A percentile compares a stretch with the other conserved stretches of the same genome.
phyloP scores from a whole-genome alignment of 2,329 filamentous ascomycete species.

The Xylariaceae sp. region DNA sequence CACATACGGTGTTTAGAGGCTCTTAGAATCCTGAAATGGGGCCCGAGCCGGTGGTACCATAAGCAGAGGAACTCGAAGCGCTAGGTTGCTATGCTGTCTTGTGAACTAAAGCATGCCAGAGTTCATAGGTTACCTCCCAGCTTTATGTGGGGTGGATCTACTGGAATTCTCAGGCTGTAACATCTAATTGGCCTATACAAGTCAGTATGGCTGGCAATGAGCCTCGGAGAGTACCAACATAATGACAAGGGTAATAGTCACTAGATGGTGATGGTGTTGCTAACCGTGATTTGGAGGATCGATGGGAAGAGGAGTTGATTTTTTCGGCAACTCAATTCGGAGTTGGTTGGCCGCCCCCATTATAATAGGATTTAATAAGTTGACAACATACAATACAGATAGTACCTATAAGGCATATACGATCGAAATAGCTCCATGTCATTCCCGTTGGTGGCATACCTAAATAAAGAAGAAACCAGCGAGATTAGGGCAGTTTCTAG shows the following conservation, averaged over 20 bases:
- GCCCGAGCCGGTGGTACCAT: neutral
- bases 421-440: too few species aligned
- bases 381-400: too few species aligned
- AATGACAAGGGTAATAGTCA: neutral
- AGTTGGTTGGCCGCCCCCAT: too few species aligned
- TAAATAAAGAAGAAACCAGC: too few species aligned
- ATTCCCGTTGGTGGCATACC: too few species aligned
- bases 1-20: neutral
- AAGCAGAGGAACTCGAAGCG: neutral
- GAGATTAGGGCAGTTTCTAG: too few species aligned
- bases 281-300: neutral
- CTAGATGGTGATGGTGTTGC: neutral
- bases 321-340: too few species aligned
- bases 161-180: neutral
- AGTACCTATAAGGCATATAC: too few species aligned
- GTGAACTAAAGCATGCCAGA: conserved; percentile 4
- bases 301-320: too few species aligned
- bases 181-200: neutral
- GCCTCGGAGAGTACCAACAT: neutral
- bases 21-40: neutral
- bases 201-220: too few species aligned
- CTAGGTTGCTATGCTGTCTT: conserved; percentile 21
- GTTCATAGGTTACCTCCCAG: neutral
- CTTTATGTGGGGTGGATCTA: too few species aligned
- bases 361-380: too few species aligned